These are phyloP conservation scores for Lizonia empirigonia DNA, from an alignment of 2,329 filamentous ascomycete genomes.

Conservation along the genomic window DNA sequence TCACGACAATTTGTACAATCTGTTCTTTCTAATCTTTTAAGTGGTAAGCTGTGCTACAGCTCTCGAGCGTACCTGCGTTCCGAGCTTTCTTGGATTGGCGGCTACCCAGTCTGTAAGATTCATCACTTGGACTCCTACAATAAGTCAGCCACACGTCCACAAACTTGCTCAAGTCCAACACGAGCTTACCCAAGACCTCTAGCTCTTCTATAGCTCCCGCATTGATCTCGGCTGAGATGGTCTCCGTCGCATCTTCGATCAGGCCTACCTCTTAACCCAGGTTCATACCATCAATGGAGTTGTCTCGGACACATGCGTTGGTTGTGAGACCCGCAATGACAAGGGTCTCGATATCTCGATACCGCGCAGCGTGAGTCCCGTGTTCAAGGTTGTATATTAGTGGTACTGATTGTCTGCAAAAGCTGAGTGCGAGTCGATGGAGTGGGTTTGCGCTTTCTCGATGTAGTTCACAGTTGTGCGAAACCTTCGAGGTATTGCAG, in stretches of 20 bases:
- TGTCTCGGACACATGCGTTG: slow-evolving; percentile 29
- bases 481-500: slow-evolving; percentile 27
- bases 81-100: slow-evolving; percentile 16
- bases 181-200: slow-evolving; percentile 24
- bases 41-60: neutral
- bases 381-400: slow-evolving; percentile 28
- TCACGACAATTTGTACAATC: no score
- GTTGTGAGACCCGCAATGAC: slow-evolving; percentile 28
- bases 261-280: slow-evolving; percentile 29
- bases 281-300: slow-evolving; percentile 32
- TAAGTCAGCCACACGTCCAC: neutral
- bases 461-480: slow-evolving; percentile 30
- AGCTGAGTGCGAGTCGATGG: slow-evolving; percentile 30
- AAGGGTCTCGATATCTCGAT: slow-evolving; percentile 27
- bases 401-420: slow-evolving; percentile 36
- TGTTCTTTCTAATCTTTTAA: no score
- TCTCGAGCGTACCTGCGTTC: slow-evolving; percentile 13
- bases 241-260: slow-evolving; percentile 34
- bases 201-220: slow-evolving; percentile 23
- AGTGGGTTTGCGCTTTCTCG: slow-evolving; percentile 33
- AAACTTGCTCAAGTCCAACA: neutral
- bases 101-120: slow-evolving; percentile 26
- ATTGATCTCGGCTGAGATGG: slow-evolving; percentile 21
- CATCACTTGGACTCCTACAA: slow-evolving; percentile 27
- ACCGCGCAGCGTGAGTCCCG: slow-evolving; percentile 24